Base-by-base conservation (phyloP, 495 filamentous ascomycete species). In the Xylaria longipes region DNA sequence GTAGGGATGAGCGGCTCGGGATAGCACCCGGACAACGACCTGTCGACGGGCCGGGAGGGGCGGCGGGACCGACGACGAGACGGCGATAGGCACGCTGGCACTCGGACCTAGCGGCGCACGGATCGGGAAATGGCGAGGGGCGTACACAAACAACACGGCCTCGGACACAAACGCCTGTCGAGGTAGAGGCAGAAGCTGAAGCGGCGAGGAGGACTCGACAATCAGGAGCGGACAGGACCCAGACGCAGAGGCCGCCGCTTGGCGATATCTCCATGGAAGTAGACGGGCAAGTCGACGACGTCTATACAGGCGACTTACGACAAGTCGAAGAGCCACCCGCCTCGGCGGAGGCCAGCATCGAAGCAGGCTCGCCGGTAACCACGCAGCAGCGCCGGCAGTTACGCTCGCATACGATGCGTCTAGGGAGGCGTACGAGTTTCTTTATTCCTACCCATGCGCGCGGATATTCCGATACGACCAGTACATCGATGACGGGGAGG, bases 1-100 rank as follows among this genome's bases (percentile, higher is more conserved):
- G 76, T 12, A 52, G 80, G 46, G 81, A 82, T 5, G 81, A 83
- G 75, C 56, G 81, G 57, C 79, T 83, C 14, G 80, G 79, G 4
- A 37, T 78, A 41, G 72, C 73, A 15, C 80, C 37, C 20, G 69
- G 69, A 0, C 27, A 52, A 39, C 50, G 69, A 5, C 37, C 48
- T 72, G 35, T 64, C 71, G 69, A 71, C 46, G 58, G 41, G 68
- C 27, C 68, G 3, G 74, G 69, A 15, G 25, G 69, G 11, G 70
- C 69, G n/a, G 20, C 71, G 22, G 75, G 65, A 17, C 61, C 58
- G 15, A 70, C 50, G 43, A 65, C 73, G 66, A 71, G 77, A 70
- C 68, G 77, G 39, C 73, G 77, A 50, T 79, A 79, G 75, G 50
- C 60, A 31, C 63, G 57, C 60, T 46, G 54, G 64, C 17, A 60